A percentile compares a stretch with the other conserved stretches of the same genome.
These are phyloP conservation scores for Inga oerstediana DNA, from an alignment of 306 rosid genomes.

Conservation along the genomic window DNA sequence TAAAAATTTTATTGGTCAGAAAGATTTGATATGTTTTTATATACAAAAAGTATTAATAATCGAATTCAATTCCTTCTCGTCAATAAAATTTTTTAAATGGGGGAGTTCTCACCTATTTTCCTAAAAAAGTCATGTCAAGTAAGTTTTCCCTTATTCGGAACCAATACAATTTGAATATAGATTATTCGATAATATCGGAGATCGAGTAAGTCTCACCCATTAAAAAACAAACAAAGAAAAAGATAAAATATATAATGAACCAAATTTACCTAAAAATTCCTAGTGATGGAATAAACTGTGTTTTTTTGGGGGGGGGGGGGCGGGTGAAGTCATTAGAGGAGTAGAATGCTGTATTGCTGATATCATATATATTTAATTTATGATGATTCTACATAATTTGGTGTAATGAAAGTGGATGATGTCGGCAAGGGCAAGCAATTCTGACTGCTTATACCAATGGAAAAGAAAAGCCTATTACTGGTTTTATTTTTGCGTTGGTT, in stretches of 20 bases:
- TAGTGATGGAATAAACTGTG: conserved; percentile 31
- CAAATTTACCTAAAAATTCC: neutral
- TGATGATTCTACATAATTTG: conserved; percentile 52
- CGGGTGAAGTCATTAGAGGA: conserved; percentile 29
- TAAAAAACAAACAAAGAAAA: neutral
- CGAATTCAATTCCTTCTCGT: too few relatives aligned
- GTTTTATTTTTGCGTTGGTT: conserved; percentile 10
- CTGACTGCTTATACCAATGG: conserved; percentile 83
- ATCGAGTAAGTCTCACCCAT: neutral
- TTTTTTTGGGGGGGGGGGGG: too few relatives aligned
- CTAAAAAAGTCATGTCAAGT: neutral
- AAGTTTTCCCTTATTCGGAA: neutral
- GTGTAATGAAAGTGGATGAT: conserved; percentile 61
- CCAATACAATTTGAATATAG: neutral
- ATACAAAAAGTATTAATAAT: too few relatives aligned
- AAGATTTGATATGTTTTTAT: too few relatives aligned
- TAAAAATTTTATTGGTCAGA: too few relatives aligned
- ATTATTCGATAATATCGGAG: neutral
- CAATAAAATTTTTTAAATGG: too few relatives aligned
- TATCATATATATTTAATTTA: conserved; percentile 30
- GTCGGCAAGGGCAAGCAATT: conserved; percentile 84
- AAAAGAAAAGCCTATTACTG: conserved; percentile 28
- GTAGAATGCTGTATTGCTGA: conserved; percentile 40
- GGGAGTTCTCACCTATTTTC: too few relatives aligned
- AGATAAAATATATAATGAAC: neutral